Percentiles rank a stretch among this genome's conserved stretches.
Conservation (phyloP, 2,329 filamentous ascomycete genomes). For the Beauveria scarabaeidicola region DNA sequence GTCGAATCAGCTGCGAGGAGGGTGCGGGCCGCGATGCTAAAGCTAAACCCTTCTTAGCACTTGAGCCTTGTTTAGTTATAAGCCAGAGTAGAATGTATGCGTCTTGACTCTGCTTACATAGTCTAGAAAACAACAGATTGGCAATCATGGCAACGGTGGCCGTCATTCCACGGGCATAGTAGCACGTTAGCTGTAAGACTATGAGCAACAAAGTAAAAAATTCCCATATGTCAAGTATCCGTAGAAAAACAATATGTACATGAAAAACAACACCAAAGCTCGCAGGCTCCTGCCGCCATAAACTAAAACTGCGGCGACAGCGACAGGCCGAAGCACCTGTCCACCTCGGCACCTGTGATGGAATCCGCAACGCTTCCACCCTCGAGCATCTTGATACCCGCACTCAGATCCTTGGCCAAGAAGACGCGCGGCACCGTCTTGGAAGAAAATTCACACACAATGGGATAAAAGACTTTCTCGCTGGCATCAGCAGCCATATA, state of each 20-base stretch:
- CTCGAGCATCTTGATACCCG: slow-evolving; percentile 17
- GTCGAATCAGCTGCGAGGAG: not conserved
- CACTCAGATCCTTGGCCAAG: slow-evolving; percentile 18
- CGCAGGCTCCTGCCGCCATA: not conserved
- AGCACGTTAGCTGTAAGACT: no score
- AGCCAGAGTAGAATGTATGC: no score
- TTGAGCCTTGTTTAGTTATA: not conserved
- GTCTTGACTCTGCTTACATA: no score
- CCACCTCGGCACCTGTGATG: slow-evolving; percentile 21
- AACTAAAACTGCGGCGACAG: not conserved
- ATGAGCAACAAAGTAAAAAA: no score
- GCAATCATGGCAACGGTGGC: no score
- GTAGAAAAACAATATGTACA: not conserved
- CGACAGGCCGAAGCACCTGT: slow-evolving; percentile 4
- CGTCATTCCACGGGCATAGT: no score
- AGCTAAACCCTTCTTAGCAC: not conserved
- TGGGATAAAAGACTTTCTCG: slow-evolving; percentile 20
- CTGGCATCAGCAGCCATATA: slow-evolving; percentile 17
- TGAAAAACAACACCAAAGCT: not conserved
- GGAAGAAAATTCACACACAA: slow-evolving; percentile 22
- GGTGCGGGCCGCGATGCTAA: not conserved
- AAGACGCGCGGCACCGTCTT: slow-evolving; percentile 19
- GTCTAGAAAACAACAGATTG: no score
- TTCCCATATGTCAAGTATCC: no score
- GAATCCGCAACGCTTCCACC: slow-evolving; percentile 17